Evolutionary conservation across 225 moss, liverwort and hornwort species (phyloP), one percentile per base, ranked within the genome.

Genomic region (Polytrichum commune): DNA sequence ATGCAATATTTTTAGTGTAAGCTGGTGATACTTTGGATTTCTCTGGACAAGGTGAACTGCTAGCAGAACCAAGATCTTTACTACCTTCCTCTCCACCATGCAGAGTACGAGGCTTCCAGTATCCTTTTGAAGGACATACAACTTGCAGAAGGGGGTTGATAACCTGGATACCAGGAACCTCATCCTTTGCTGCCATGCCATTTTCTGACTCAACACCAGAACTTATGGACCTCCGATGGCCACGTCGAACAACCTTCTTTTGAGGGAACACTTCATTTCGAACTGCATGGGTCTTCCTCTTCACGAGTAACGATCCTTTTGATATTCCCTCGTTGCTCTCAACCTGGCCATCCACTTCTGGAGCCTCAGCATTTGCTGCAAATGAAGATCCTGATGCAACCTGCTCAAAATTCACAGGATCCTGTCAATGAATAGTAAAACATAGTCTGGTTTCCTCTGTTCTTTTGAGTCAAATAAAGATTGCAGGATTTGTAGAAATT

Each of bases 321-420:
- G 54, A 27, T 5, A 55, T 9, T 53, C 72, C 79, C 64, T 84
- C 72, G 66, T 67, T 66, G 69, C 72, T 84, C 62, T 78, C 86
- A 69, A 74, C 77, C 25, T 77, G 74, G 54, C 79, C 77, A 60
- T 87, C 78, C 13, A 66, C 69, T 66, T 72, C 72, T 62, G 80
- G 58, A 54, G 27, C 46, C 35, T 73, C 58, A 69, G 67, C 62
- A 69, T 85, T 60, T 66, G 85, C 74, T 26, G 78, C 83, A 73
- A 85, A 84, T 68, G 88, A 88, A 62, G 88, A 77, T 63, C 88
- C 84, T 54, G 84, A 88, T 60, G 88, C 88, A 69, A 88, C 88
- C 88, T 88, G 76, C 75, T 65, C 72, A 35, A 30, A 26, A 35
- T 55, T 74, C 57, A 58, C n/a, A 70, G 27, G 7, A 57, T 29